Evolutionary conservation across 208 protist species (phyloP), one percentile per base, ranked within the genome.

Genomic region (Kentomonas sorsogonicus): DNA sequence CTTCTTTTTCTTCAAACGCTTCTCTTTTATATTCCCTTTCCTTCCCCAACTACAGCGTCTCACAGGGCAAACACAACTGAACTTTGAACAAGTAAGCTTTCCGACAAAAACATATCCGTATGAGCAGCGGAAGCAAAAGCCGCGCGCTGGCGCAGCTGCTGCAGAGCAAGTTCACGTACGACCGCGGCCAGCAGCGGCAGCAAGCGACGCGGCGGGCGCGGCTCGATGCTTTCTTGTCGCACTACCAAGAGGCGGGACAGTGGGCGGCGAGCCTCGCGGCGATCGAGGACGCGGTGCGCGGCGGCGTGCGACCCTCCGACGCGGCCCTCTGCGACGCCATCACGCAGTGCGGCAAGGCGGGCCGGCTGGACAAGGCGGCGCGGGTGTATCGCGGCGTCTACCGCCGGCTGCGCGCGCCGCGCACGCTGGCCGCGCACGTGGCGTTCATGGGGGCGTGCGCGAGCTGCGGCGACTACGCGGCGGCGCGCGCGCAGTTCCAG

Each of bases 361-460:
- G 80, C 25, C 63, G 72, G 40, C 58, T 88, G 22, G 22, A 45
- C 23, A 60, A 58, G 2, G 75, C 80, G 11, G 72, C 68, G 63
- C 11, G 25, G 11, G 31, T 88, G 46, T 88, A 88, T 54, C 77
- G 64, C 3, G 52, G 60, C 53, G 64, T 78, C 25, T 79, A 84
- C 61, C 65, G 67, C 15, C 61, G 60, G 16, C 34, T 84, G 2
- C 62, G 69, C 3, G 62, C 62, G 22, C 66, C 80, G 0, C 80
- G 80, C 16, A 61, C 80, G 1, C 54, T 76, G 10, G 53, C 64
- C 6, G 72, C 76, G 18, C 80, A 88, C 52, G 65, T 84, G 1
- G 66, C 72, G 16, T 88, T 77, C 53, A 81, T 88, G 72, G 51
- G 60, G n/a, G 80, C 80, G 20, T 88, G 80, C 43, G 76, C 73